These are phyloP conservation scores for Paracorniculantispora psalliotae DNA, from an alignment of 2,329 filamentous ascomycete species.

Conservation along the genomic window DNA sequence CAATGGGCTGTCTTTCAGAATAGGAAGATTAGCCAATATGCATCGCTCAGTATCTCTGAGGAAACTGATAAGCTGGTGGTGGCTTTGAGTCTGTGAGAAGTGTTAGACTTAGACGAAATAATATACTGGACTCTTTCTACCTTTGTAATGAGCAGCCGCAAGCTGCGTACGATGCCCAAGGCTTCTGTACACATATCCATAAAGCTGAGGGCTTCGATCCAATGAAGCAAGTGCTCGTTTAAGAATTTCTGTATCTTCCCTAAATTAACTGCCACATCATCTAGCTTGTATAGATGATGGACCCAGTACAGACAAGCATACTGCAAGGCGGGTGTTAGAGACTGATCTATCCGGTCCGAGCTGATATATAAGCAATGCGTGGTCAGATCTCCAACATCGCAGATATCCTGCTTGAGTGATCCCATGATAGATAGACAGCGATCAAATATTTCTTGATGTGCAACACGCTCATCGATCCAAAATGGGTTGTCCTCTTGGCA, in stretches of 20 bases:
- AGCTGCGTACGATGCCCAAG: background rate
- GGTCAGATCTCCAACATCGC: slow-evolving; percentile 24
- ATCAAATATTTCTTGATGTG: slow-evolving; percentile 27
- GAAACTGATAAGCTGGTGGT: too few relatives aligned
- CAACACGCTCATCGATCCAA: slow-evolving; percentile 30
- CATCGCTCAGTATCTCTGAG: background rate
- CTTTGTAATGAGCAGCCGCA: background rate
- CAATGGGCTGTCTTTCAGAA: background rate
- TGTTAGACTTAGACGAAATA: too few relatives aligned
- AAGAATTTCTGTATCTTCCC: slow-evolving; percentile 31
- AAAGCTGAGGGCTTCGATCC: slow-evolving; percentile 35
- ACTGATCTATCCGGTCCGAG: slow-evolving; percentile 17
- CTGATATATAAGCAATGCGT: slow-evolving; percentile 21
- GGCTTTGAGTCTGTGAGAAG: too few relatives aligned
- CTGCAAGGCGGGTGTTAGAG: slow-evolving; percentile 27
- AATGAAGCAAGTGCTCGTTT: slow-evolving; percentile 34
- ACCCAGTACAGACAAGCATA: slow-evolving; percentile 39
- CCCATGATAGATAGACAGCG: slow-evolving; percentile 32
- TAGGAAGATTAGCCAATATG: background rate
- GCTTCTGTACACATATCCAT: slow-evolving; percentile 21
- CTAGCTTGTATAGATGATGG: slow-evolving; percentile 25
- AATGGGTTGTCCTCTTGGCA: slow-evolving; percentile 24
- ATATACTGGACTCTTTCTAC: too few relatives aligned
- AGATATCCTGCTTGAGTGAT: slow-evolving; percentile 32
- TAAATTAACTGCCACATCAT: slow-evolving; percentile 20